phyloP scores from a whole-genome alignment of 192 early-diverging fungal genomes.

The Coemansia sp. region DNA sequence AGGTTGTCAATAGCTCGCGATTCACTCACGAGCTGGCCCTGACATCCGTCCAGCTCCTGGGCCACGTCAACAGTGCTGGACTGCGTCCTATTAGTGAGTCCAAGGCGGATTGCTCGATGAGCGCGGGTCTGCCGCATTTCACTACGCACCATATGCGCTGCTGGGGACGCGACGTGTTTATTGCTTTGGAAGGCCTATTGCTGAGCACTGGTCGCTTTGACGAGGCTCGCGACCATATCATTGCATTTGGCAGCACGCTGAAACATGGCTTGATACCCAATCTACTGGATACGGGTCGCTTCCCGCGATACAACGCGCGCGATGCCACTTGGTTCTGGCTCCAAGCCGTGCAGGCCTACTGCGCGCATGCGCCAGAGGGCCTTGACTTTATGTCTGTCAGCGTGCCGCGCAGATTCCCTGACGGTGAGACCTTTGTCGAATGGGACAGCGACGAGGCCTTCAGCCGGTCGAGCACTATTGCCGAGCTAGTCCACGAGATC shows the following conservation, averaged over 20 bases:
- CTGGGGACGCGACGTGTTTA: constrained; percentile 99
- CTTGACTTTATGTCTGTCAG: constrained; percentile 67
- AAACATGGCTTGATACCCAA: constrained; percentile 98
- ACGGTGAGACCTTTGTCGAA: constrained; percentile 71
- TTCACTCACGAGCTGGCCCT: constrained; percentile 78
- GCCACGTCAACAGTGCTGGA: constrained; percentile 81
- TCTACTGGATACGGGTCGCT: constrained; percentile 82
- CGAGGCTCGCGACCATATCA: constrained; percentile 82
- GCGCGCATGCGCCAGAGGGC: constrained; percentile 74
- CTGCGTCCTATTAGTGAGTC: constrained; percentile 63
- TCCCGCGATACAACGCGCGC: constrained; percentile 92
- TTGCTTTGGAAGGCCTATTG: constrained; percentile 84
- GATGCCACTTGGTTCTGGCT: constrained; percentile 98
- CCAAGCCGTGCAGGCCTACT: constrained; percentile 90
- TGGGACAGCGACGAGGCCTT: constrained; percentile 70
- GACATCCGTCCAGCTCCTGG: constrained; percentile 85
- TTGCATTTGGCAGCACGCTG: constrained; percentile 90
- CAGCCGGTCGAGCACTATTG: constrained; percentile 69
- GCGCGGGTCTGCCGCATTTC: constrained; percentile 97
- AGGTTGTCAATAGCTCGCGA: constrained; percentile 59
- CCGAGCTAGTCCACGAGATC: constrained; percentile 90
- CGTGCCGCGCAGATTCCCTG: constrained; percentile 85
- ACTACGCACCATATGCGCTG: constrained; percentile 89
- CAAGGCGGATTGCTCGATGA: constrained; percentile 66
- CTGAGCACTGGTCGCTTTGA: constrained; percentile 82